Percentiles rank a stretch among this genome's conserved stretches.
These are phyloP conservation scores for Rhodotorula sp. DNA, from an alignment of 1,284 basidiomycete genomes.

Conservation along the genomic window DNA sequence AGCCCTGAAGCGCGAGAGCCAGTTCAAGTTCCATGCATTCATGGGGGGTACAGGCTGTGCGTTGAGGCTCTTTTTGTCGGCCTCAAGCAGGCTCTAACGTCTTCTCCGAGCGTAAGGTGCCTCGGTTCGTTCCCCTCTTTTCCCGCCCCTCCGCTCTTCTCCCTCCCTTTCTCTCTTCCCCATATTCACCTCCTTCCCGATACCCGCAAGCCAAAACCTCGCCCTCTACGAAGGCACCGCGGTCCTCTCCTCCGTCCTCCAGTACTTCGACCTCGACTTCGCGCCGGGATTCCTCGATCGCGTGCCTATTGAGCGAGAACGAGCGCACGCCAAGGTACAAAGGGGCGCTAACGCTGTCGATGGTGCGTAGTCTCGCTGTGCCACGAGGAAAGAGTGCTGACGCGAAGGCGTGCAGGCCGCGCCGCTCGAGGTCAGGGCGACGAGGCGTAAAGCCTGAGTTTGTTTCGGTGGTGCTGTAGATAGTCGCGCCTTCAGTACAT, in stretches of 20 bases:
- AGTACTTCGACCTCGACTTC: conserved; percentile 37
- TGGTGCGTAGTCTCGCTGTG: conserved; percentile 1
- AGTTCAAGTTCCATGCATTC: conserved; percentile 42
- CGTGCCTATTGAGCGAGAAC: conserved; percentile 16
- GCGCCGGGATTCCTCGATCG: conserved; percentile 30
- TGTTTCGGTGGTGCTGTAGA: no score
- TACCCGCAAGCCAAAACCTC: conserved; percentile 32
- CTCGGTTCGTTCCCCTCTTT: not conserved
- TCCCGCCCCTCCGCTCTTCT: not conserved
- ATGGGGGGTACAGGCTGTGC: conserved; percentile 40
- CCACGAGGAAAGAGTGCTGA: not conserved
- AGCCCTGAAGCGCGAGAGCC: conserved; percentile 27
- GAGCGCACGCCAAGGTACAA: conserved; percentile 26
- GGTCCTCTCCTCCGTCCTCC: conserved; percentile 31
- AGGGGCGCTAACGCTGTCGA: conserved; percentile 17
- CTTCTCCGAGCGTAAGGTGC: not conserved
- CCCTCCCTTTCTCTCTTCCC: not conserved
- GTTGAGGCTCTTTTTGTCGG: conserved; percentile 2
- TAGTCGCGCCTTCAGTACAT: not conserved
- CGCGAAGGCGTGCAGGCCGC: not conserved
- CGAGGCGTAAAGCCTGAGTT: not conserved
- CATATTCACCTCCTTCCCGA: accelerated
- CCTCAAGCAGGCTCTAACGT: not conserved
- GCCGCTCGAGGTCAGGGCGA: conserved; percentile 4
- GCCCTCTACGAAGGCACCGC: conserved; percentile 36